Percentiles rank a stretch among this genome's conserved stretches.
These are phyloP conservation scores for Pachysandra terminalis DNA, from an alignment of 164 flowering plant genomes.

Conservation along the genomic window DNA sequence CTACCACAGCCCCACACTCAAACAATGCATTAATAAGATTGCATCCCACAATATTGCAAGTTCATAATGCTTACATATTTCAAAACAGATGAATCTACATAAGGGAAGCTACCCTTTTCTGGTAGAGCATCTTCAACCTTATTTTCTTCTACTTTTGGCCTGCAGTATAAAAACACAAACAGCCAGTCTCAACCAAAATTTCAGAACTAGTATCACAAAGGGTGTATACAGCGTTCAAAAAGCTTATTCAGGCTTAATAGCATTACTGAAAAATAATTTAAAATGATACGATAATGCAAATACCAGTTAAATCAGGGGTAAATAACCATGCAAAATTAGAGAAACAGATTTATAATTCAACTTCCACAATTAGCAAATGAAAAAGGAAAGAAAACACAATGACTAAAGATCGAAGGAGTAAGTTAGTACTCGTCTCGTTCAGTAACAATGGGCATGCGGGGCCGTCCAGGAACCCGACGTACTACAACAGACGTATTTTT, in stretches of 20 bases:
- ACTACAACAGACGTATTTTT: conserved; percentile 93
- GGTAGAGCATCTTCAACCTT: conserved; percentile 42
- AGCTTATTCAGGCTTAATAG: neutral
- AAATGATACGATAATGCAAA: too few relatives aligned
- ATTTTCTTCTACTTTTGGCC: conserved; percentile 50
- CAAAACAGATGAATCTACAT: conserved; percentile 43
- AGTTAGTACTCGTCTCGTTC: conserved; percentile 70
- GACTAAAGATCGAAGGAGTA: conserved; percentile 23
- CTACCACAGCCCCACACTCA: neutral
- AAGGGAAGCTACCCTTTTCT: conserved; percentile 36
- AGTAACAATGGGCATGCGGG: conserved; percentile 85
- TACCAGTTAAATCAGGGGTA: too few relatives aligned
- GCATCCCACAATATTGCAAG: neutral
- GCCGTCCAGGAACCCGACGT: conserved; percentile 92
- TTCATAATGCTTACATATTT: conserved; percentile 51
- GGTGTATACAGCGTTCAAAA: too few relatives aligned
- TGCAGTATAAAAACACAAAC: conserved; percentile 36
- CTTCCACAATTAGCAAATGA: too few relatives aligned
- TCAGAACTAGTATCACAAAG: neutral
- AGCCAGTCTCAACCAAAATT: conserved; percentile 11
- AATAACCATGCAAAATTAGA: too few relatives aligned
- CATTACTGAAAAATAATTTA: neutral
- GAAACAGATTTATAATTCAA: too few relatives aligned
- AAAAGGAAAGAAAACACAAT: neutral
- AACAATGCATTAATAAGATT: neutral